phyloP scores from a whole-genome alignment of 768 basidiomycete genomes.

The Amanita rimosa region DNA sequence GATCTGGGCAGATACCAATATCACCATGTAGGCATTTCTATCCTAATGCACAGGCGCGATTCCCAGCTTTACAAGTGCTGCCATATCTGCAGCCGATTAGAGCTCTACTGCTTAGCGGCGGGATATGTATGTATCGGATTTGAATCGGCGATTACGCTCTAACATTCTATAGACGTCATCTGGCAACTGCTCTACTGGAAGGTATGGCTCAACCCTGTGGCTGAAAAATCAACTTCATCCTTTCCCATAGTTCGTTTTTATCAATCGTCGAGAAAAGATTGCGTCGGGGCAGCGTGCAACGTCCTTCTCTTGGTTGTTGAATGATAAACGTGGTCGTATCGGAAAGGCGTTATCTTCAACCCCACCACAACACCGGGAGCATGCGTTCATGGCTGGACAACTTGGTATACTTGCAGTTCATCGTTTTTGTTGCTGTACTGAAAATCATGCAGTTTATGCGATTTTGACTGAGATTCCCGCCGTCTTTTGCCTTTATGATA shows the following conservation, averaged over 20 bases:
- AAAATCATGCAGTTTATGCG: conserved; percentile 51
- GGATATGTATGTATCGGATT: conserved; percentile 55
- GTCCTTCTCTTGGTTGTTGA: conserved; percentile 79
- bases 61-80: conserved; percentile 74
- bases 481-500: conserved; percentile 75
- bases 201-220: conserved; percentile 21
- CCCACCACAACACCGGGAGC: conserved; percentile 49
- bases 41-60: conserved; percentile 64
- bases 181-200: conserved; percentile 97
- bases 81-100: conserved; percentile 56
- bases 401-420: conserved; percentile 36
- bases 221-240: conserved; percentile 5
- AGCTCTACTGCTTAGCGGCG: conserved; percentile 70
- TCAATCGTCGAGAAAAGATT: conserved; percentile 84
- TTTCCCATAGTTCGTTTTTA: conserved; percentile 59
- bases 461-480: conserved; percentile 81
- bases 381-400: conserved; percentile 79
- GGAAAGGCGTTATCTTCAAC: conserved; percentile 58
- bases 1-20: neutral
- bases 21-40: conserved; percentile 69
- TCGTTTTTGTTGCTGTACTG: conserved; percentile 3
- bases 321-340: conserved; percentile 79
- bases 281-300: conserved; percentile 87
- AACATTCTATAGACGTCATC: conserved; percentile 51
- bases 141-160: conserved; percentile 5